These are phyloP conservation scores for Saccharomyces uvarum DNA, from an alignment of 1,139 yeast species.

Conservation along the genomic window DNA sequence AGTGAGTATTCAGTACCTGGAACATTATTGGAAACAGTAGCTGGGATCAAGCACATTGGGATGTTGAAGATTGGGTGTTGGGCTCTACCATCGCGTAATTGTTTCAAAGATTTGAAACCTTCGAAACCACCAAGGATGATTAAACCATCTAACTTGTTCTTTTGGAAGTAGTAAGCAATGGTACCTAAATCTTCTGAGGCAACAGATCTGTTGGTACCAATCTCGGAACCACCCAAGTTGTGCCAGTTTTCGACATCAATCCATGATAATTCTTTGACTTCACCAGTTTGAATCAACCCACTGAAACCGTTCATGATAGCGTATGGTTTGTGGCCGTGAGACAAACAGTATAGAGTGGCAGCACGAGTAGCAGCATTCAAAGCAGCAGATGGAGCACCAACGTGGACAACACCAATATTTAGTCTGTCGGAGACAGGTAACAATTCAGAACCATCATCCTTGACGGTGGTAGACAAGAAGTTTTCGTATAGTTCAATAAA, in stretches of 20 bases:
- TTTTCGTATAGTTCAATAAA: constrained; percentile 60
- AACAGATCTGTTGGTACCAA: constrained; percentile 70
- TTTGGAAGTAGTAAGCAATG: constrained; percentile 69
- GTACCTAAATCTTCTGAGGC: constrained; percentile 67
- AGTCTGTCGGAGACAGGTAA: constrained; percentile 51
- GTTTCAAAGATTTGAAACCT: constrained; percentile 62
- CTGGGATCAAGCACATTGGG: constrained; percentile 72
- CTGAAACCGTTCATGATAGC: constrained; percentile 73
- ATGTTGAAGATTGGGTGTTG: constrained; percentile 66
- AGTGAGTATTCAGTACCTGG: constrained; percentile 79
- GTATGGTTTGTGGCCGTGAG: constrained; percentile 65
- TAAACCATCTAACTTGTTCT: constrained; percentile 64
- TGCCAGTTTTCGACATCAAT: constrained; percentile 68
- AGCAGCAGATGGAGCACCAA: constrained; percentile 82
- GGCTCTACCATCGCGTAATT: constrained; percentile 54
- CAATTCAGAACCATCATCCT: constrained; percentile 47
- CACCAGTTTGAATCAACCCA: constrained; percentile 70
- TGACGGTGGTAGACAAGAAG: constrained; percentile 56
- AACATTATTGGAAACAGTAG: constrained; percentile 77
- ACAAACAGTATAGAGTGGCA: constrained; percentile 64
- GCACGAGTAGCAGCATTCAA: constrained; percentile 72
- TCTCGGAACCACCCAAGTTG: constrained; percentile 70
- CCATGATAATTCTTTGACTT: constrained; percentile 57
- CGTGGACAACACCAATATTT: constrained; percentile 64
- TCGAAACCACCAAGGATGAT: constrained; percentile 75